Base-by-base conservation (phyloP, 768 basidiomycete species). In the Termitomyces sp. region DNA sequence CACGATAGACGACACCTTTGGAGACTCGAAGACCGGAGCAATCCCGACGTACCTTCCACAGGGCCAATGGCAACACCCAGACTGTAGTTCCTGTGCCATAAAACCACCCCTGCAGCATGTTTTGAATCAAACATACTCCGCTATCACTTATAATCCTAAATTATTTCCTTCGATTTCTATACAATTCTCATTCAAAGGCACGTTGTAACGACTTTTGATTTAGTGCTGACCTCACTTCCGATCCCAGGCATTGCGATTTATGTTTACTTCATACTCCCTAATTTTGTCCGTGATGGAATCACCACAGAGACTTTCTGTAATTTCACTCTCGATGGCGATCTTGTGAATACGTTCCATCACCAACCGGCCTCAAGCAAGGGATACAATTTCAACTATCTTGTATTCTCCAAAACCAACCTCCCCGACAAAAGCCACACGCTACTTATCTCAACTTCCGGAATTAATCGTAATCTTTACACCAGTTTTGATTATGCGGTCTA, bases 401-500 rank as follows among this genome's bases (percentile, higher is more conserved):
- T 67, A 6, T 76, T 69, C 49, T 65, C 66, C 0, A 43, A 60
- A 14, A 36, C 35, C 35, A 14, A 36, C 32, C 63, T 77, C 11
- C 40, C 60, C 14, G 73, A 74, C 55, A 46, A 48, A 1, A 55
- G 66, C 10, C 74, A 76, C 50, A 65, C 63, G 3, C 61, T 76
- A 5, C 54, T 67, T 4, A 71, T 77, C 55, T 66, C 68, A 0
- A 72, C 72, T 2, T 65, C 70, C 9, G 74, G 70, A 10, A 49
- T 67, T 1, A 56, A 68, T 47, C 59, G 64, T 16, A 51, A 67
- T 40, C 62, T 72, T 18, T 77, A 67, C 54, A 64, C 74, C 28
- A 73, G 68, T 54, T 77, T 77, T 62, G 74, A 77, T 60, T 76
- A 74, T 65, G 74, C 73, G 9, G 68, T 71, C n/a, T 77, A 77